A percentile compares a stretch with the other conserved stretches of the same genome.
phyloP scores from a whole-genome alignment of 805 yeast genomes.

The Saccharomycopsis selenospora region DNA sequence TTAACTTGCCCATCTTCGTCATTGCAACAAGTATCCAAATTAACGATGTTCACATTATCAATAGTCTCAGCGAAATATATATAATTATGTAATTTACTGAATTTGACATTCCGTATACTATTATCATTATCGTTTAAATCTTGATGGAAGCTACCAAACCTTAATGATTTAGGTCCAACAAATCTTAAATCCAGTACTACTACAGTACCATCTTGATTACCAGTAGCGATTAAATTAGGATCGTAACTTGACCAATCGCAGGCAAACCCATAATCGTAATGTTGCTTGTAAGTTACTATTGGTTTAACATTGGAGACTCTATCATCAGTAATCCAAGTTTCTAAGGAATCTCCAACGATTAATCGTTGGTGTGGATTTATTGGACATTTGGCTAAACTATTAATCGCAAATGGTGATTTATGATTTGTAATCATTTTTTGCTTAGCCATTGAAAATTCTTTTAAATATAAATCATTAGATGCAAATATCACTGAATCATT shows the following conservation, averaged over 20 bases:
- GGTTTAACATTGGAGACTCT: conserved; percentile 25
- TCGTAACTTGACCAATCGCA: conserved; percentile 47
- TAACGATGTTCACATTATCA: conserved; percentile 48
- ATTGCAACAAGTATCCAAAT: conserved; percentile 26
- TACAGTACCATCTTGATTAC: conserved; percentile 55
- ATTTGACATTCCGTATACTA: conserved; percentile 42
- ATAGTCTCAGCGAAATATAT: conserved; percentile 52
- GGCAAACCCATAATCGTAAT: conserved; percentile 49
- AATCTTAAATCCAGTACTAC: conserved; percentile 46
- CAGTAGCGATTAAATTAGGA: conserved; percentile 42
- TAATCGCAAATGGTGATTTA: conserved; percentile 41
- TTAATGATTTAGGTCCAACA: conserved; percentile 32
- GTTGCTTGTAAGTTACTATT: conserved; percentile 33
- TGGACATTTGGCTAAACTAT: conserved; percentile 40
- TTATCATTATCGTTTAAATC: conserved; percentile 4
- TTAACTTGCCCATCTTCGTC: conserved; percentile 9
- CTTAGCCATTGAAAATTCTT: conserved; percentile 34
- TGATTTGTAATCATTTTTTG: conserved; percentile 20
- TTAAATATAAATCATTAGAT: conserved; percentile 41
- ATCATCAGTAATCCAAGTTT: conserved; percentile 39
- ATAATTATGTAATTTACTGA: conserved; percentile 38
- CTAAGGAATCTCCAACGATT: conserved; percentile 44
- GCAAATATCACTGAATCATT: conserved; percentile 36
- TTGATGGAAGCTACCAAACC: conserved; percentile 29
- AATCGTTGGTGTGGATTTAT: conserved; percentile 33